phyloP scores from a whole-genome alignment of 768 basidiomycete species.

The Macrolepiota dolichaula region DNA sequence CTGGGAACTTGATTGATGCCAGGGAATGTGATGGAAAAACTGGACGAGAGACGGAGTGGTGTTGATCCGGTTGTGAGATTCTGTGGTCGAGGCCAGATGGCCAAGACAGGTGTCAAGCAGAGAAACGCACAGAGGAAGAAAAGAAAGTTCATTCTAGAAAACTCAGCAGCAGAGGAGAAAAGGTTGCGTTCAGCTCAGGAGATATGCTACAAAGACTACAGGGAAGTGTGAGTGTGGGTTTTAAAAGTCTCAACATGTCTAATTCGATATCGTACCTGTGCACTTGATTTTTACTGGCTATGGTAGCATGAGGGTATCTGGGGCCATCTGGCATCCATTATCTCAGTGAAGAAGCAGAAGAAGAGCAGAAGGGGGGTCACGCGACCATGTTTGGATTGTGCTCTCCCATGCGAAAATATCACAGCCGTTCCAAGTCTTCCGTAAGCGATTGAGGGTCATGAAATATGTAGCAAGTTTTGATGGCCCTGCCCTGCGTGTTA shows the following conservation, averaged over 20 bases:
- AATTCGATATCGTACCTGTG: too few species aligned
- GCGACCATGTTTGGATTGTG: not conserved
- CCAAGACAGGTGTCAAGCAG: conserved; percentile 18
- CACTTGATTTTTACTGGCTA: not conserved
- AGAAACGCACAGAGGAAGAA: conserved; percentile 7
- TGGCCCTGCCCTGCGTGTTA: too few species aligned
- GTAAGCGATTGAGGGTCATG: too few species aligned
- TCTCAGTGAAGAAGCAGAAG: not conserved
- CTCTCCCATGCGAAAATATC: not conserved
- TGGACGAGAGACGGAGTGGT: conserved; percentile 42
- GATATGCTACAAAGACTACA: not conserved
- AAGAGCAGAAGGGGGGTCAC: not conserved
- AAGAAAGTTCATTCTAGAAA: not conserved
- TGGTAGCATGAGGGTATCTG: not conserved
- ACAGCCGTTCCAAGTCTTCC: too few species aligned
- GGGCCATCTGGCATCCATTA: not conserved
- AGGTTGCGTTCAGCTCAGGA: not conserved
- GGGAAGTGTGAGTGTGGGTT: not conserved
- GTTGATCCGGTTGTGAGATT: conserved; percentile 39
- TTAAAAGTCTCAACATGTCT: not conserved
- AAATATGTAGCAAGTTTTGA: too few species aligned
- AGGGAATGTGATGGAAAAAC: conserved; percentile 49
- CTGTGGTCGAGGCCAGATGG: conserved; percentile 48
- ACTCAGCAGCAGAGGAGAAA: not conserved
- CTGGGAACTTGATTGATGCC: conserved; percentile 33